A percentile compares a stretch with the other conserved stretches of the same genome.
phyloP scores from a whole-genome alignment of 306 rosid genomes.

The Senna tora region DNA sequence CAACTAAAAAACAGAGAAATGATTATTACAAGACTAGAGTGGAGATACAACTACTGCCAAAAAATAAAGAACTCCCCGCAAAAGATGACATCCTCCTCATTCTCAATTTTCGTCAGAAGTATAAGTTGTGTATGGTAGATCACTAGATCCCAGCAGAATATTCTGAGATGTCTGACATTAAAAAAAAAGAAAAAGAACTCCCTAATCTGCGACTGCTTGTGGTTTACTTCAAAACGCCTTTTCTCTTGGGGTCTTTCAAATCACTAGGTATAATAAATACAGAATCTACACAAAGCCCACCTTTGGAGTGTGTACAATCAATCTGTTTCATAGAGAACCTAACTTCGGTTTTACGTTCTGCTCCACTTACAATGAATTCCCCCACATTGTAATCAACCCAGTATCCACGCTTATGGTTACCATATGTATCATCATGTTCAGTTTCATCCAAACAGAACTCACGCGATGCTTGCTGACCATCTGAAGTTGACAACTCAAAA shows the following conservation, averaged over 20 bases:
- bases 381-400: constrained; percentile 80
- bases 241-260: constrained; percentile 47
- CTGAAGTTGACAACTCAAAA: constrained; percentile 65
- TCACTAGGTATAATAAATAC: constrained; percentile 62
- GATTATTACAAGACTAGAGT: constrained; percentile 40
- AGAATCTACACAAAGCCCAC: constrained; percentile 75
- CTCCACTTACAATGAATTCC: constrained; percentile 51
- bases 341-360: constrained; percentile 53
- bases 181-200: constrained; percentile 28
- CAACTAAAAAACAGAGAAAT: constrained; percentile 37
- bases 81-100: constrained; percentile 49
- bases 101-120: constrained; percentile 39
- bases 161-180: constrained; percentile 34
- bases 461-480: constrained; percentile 56
- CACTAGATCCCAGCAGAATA: constrained; percentile 43
- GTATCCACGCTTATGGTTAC: constrained; percentile 64
- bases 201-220: constrained; percentile 3
- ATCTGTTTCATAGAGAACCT: constrained; percentile 80
- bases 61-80: constrained; percentile 36
- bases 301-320: constrained; percentile 78
- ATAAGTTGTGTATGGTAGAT: constrained; percentile 45
- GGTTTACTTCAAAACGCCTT: constrained; percentile 49
- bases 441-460: constrained; percentile 61
- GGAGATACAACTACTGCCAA: constrained; percentile 42
- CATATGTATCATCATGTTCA: constrained; percentile 44